Evolutionary conservation across 2,329 filamentous ascomycete genomes (phyloP), one percentile per base, ranked within the genome.

Genomic region (Pseudogymnoascus verrucosus): DNA sequence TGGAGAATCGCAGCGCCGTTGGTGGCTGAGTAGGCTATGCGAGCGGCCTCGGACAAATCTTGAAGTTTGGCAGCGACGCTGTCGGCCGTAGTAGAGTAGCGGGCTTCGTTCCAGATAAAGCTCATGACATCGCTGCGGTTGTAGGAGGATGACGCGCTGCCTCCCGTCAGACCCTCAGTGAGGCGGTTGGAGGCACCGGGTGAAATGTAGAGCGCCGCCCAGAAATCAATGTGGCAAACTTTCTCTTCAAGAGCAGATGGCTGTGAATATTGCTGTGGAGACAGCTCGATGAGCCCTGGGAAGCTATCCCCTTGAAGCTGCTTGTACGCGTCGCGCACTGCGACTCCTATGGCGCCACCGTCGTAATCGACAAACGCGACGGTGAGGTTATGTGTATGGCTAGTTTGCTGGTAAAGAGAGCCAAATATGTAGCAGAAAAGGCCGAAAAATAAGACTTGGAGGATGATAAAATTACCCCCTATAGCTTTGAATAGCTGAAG

Each of bases 321-420:
- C 14, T 68, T 42, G 63, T 76, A 76, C n/a, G 76, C 74, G 5
- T 65, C 63, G 10, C 69, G 67, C 3, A 78, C 64, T 1, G 76
- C 68, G 4, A 67, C 21, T 26, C 76, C 75, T 36, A 78, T 68
- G 3, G 78, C 70, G 60, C 78, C 77, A 4, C 81, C 82, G 69
- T 89, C 86, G 67, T 88, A 87, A 70, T 88, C 84, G 28, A 89
- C 85, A 1, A 88, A 80, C 65, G 82, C 80, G 7, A 89, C 77
- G 2, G 76, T 77, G 7, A 88, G 72, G 0, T 75, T 73, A 2
- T 73, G 74, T n/a, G 81, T 73, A 62, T 71, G 70, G 4, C 63
- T 39, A 0, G 39, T 62, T 12, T 70, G 68, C 10, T 72, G 62
- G 21, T 70, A 76, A 1, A 73, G 61, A 1, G 73, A 62, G 1